Percentiles rank a stretch among this genome's conserved stretches.
Evolutionary conservation across 2,329 filamentous ascomycete genomes (phyloP).

Genomic region (Geoglossum cookeanum): DNA sequence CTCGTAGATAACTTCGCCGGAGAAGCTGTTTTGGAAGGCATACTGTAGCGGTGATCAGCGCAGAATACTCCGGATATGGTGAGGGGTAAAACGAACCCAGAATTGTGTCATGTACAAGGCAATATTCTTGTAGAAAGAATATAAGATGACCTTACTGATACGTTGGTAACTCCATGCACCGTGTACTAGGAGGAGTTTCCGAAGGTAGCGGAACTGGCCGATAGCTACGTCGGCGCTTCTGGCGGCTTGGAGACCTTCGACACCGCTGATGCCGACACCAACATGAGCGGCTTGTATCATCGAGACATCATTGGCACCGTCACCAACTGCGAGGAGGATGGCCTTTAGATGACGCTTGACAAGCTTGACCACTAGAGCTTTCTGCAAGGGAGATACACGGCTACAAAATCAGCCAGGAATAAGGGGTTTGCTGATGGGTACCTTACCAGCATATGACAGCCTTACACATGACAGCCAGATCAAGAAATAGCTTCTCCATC

Average conservation of each 20-base stretch:
- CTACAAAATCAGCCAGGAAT: conserved; percentile 23
- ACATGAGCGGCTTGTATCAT: conserved; percentile 99
- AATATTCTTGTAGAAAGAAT: conserved; percentile 99
- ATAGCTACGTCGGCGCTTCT: conserved; percentile 92
- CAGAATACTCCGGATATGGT: neutral
- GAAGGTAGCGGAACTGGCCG: conserved; percentile 84
- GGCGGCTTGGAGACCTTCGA: conserved; percentile 91
- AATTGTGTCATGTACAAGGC: conserved; percentile 98
- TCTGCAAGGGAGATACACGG: conserved; percentile 91
- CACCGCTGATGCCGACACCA: conserved; percentile 88
- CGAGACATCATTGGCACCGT: conserved; percentile 97
- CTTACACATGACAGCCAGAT: conserved; percentile 88
- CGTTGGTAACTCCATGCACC: conserved; percentile 96
- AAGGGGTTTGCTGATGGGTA: neutral
- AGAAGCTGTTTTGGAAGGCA: conserved; percentile 96
- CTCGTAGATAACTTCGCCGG: conserved; percentile 93
- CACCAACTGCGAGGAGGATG: conserved; percentile 86
- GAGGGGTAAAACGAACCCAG: conserved; percentile 44
- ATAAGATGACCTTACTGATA: conserved; percentile 89
- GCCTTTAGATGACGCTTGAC: conserved; percentile 88
- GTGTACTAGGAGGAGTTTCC: conserved; percentile 85
- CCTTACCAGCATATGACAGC: conserved; percentile 78
- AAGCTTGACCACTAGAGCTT: conserved; percentile 91
- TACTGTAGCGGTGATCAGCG: conserved; percentile 36
- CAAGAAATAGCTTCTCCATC: conserved; percentile 80